A percentile compares a stretch with the other conserved stretches of the same genome.
These are phyloP conservation scores for Pterulicium gracile DNA, from an alignment of 1,284 basidiomycete species.

Conservation along the genomic window DNA sequence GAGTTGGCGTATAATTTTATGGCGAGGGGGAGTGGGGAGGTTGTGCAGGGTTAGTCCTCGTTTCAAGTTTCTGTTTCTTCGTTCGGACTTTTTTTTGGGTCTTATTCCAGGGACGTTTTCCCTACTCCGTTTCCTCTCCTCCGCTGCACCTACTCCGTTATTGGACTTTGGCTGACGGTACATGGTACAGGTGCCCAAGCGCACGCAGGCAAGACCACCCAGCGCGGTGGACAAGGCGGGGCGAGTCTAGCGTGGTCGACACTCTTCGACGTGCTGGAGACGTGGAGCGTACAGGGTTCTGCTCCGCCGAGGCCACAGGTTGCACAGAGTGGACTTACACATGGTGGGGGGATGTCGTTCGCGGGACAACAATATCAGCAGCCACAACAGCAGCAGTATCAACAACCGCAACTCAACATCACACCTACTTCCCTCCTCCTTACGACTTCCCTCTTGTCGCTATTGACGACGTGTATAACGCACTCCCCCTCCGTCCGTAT, in stretches of 20 bases:
- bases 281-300: constrained; percentile 28
- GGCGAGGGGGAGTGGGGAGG: constrained; percentile 53
- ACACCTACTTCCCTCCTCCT: constrained; percentile 70
- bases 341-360: constrained; percentile 8
- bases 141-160: constrained; percentile 39
- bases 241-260: constrained; percentile 34
- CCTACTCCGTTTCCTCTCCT: constrained; percentile 39
- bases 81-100: constrained; percentile 41
- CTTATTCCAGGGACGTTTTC: no score
- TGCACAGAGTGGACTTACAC: no score
- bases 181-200: constrained; percentile 14
- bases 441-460: constrained; percentile 71
- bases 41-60: constrained; percentile 28
- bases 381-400: constrained; percentile 24
- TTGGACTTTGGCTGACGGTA: constrained; percentile 8
- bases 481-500: constrained; percentile 73
- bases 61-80: constrained; percentile 21
- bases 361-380: constrained; percentile 18
- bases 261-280: constrained; percentile 33
- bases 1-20: constrained; percentile 82
- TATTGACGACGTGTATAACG: constrained; percentile 73
- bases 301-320: constrained; percentile 9
- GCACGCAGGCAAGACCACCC: constrained; percentile 23
- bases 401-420: constrained; percentile 46
- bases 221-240: constrained; percentile 26